phyloP scores from a whole-genome alignment of 257 asterid genomes.

The Solanum acaule region DNA sequence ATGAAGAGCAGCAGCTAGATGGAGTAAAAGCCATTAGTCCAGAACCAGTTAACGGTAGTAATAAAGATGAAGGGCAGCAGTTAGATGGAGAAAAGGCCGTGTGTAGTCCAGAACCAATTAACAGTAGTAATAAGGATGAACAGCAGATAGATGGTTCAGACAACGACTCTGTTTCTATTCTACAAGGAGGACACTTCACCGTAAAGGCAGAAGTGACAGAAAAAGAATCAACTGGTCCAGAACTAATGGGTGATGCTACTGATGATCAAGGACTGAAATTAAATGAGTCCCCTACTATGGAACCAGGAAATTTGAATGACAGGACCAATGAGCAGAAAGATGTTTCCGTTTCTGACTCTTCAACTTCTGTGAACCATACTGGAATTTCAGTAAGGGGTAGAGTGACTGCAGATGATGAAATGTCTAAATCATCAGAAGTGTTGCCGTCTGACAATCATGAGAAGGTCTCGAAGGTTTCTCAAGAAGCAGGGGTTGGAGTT shows the following conservation, averaged over 20 bases:
- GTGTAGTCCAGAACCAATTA: not conserved
- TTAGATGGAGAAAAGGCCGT: not conserved
- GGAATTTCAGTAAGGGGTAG: conserved; percentile 15
- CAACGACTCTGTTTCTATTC: not conserved
- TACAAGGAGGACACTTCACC: not conserved
- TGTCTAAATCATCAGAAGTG: not conserved
- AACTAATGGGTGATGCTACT: not conserved
- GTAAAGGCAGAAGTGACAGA: not conserved
- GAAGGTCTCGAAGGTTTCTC: conserved; percentile 19
- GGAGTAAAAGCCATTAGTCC: not conserved
- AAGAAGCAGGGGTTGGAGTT: conserved; percentile 16
- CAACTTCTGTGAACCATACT: not conserved
- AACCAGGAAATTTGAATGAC: not conserved
- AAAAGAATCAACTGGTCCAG: not conserved
- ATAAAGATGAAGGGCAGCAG: not conserved
- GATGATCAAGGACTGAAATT: not conserved
- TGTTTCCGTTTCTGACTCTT: not conserved
- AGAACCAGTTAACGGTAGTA: not conserved
- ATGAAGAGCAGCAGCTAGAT: not conserved
- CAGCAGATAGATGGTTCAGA: not conserved
- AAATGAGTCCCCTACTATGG: not conserved
- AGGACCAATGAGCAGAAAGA: not conserved
- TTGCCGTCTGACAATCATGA: conserved; percentile 8
- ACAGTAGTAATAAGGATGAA: not conserved
- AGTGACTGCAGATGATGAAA: conserved; percentile 10